A percentile compares a stretch with the other conserved stretches of the same genome.
phyloP scores from a whole-genome alignment of 1,284 basidiomycete genomes.

The Stereum hirsutum region DNA sequence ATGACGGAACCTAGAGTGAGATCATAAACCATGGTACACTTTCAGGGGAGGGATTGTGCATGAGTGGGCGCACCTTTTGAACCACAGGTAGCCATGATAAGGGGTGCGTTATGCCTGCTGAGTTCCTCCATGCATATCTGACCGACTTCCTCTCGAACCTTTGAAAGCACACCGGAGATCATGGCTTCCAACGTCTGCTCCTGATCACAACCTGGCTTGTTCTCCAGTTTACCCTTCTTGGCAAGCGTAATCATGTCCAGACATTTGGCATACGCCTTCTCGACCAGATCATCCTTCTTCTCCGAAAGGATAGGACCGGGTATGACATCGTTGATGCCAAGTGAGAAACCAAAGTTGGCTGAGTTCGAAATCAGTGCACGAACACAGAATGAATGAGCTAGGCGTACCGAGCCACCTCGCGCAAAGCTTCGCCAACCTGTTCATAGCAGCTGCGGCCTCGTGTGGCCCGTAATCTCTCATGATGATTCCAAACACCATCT shows the following conservation, averaged over 20 bases:
- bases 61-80: slow-evolving; percentile 69
- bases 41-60: not conserved
- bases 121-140: slow-evolving; percentile 98
- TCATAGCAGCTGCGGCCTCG: slow-evolving; percentile 95
- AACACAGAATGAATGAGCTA: not conserved
- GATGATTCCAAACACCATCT: slow-evolving; percentile 97
- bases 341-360: slow-evolving; percentile 97
- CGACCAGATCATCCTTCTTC: slow-evolving; percentile 85
- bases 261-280: slow-evolving; percentile 85
- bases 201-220: slow-evolving; percentile 94
- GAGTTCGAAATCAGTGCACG: slow-evolving; percentile 1
- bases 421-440: slow-evolving; percentile 90
- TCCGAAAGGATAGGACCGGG: slow-evolving; percentile 78
- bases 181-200: slow-evolving; percentile 95
- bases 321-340: slow-evolving; percentile 98
- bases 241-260: slow-evolving; percentile 83
- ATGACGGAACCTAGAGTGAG: slow-evolving; percentile 93
- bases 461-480: slow-evolving; percentile 95
- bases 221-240: slow-evolving; percentile 89
- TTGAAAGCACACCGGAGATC: slow-evolving; percentile 90
- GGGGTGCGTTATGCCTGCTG: slow-evolving; percentile 91
- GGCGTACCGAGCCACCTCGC: slow-evolving; percentile 84
- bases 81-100: slow-evolving; percentile 99
- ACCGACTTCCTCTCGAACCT: slow-evolving; percentile 93
- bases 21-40: slow-evolving; percentile 1